Base-by-base conservation (phyloP, 257 asterid genomes). In the Solanum acaule region DNA sequence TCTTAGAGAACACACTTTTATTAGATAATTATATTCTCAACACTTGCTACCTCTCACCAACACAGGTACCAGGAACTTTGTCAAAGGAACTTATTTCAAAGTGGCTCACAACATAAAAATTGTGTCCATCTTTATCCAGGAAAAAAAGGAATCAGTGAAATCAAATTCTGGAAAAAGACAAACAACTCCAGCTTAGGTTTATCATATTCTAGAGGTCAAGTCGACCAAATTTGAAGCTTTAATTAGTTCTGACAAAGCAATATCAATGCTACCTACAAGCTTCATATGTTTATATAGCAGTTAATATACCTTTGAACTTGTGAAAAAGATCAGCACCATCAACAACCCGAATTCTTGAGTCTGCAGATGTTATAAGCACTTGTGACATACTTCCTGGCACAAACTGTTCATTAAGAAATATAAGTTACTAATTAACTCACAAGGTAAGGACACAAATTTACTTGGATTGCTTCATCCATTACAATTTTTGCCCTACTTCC, bases 341-440 rank as follows among this genome's bases (percentile, higher is more conserved):
- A 68, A 97, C 82, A 90, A 96, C 98, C 78, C 99, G 94, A 88
- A 97, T 89, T 82, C 99, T 93, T 88, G 98, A 97, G 93, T 97
- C 99, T 34, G 99, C 98, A 76, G 99, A 97, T 52, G 99, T 96
- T 75, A 97, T 89, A 84, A 97, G 95, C 91, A 97, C 99, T 91
- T 96, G 98, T 81, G 98, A 92, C 70, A 95, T 88, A 92, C 99
- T 97, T 92, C 98, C 98, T 44, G 99, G 99, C 44, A 96, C 93
- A 91, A 97, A 97, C 99, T 97, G 97, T 89, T 84, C 87, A 87
- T 86, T 23, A 87, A 88, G 88, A 88, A 78, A 44, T 42, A 79
- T 87, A 89, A 87, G 87, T 87, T 89, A 87, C 73, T 76, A 86
- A 46, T 18, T 46, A 29, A 46, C 22, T 16, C 67, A 81, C 42